Percentiles rank a stretch among this genome's conserved stretches.
Evolutionary conservation across 805 yeast species (phyloP).

Genomic region (Lipomyces yamadae): DNA sequence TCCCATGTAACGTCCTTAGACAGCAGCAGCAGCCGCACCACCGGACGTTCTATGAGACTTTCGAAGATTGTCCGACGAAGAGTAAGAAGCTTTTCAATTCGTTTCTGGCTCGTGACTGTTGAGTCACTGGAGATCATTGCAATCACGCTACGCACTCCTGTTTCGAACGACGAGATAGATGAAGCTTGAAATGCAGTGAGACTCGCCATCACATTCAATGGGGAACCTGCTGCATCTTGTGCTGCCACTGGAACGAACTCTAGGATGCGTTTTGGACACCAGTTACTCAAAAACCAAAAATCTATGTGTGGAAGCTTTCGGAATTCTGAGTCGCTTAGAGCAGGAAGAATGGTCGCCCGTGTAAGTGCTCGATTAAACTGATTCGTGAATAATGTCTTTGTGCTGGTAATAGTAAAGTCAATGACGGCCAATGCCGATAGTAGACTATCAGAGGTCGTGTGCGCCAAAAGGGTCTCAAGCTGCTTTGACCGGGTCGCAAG

Average conservation of each 20-base stretch:
- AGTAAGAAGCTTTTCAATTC: conserved; percentile 14
- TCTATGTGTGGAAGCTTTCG: conserved; percentile 23
- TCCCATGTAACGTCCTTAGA: conserved; percentile 18
- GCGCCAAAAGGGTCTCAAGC: conserved; percentile 1
- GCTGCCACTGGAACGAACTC: conserved; percentile 2
- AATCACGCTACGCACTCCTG: conserved; percentile 19
- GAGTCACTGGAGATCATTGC: background rate
- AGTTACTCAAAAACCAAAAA: conserved; percentile 19
- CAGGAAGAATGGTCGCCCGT: conserved; percentile 21
- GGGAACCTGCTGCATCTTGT: background rate
- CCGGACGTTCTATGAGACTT: conserved; percentile 19
- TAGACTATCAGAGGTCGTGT: conserved; percentile 9
- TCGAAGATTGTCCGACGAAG: conserved; percentile 23
- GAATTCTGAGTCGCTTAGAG: conserved; percentile 24
- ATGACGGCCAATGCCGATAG: conserved; percentile 20
- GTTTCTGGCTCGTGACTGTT: background rate
- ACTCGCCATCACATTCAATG: background rate
- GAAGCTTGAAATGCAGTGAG: conserved; percentile 10
- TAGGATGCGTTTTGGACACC: conserved; percentile 17
- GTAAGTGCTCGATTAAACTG: conserved; percentile 21
- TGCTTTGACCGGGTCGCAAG: conserved; percentile 16
- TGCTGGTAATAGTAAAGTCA: conserved; percentile 21
- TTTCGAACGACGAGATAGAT: conserved; percentile 13
- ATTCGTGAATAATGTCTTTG: conserved; percentile 25
- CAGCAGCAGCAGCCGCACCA: conserved; percentile 12